Evolutionary conservation across 2,329 filamentous ascomycete genomes (phyloP).

Genomic region (Coniochaeta sp.): DNA sequence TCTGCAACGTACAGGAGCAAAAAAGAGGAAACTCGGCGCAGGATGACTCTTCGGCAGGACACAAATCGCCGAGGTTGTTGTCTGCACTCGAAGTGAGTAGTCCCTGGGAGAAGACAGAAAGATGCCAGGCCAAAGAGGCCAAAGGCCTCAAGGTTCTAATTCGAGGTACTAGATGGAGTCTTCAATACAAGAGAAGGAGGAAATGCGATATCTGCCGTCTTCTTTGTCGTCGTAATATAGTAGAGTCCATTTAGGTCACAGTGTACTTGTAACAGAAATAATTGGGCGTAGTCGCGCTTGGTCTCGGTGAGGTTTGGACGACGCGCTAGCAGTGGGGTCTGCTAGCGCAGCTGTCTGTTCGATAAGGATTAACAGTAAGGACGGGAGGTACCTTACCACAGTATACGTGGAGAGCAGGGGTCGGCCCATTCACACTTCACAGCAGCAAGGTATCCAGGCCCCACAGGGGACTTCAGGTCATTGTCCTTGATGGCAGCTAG

Average conservation of each 20-base stretch:
- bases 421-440: no score
- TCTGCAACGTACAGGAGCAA: not conserved
- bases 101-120: not conserved
- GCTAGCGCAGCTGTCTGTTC: not conserved
- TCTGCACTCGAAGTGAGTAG: not conserved
- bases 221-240: not conserved
- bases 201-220: not conserved
- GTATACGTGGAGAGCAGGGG: no score
- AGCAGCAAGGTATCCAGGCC: no score
- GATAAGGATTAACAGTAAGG: not conserved
- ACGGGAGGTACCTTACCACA: no score
- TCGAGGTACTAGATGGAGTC: not conserved
- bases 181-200: not conserved
- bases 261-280: not conserved
- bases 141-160: not conserved
- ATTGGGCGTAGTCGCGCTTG: not conserved
- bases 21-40: not conserved
- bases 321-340: slow-evolving; percentile 1
- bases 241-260: not conserved
- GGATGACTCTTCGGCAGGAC: not conserved
- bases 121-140: not conserved
- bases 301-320: not conserved
- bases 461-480: no score
- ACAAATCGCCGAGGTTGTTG: not conserved
- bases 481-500: no score